phyloP scores from a whole-genome alignment of 108 stramenopile genomes.

The Asterionellopsis glacialis region DNA sequence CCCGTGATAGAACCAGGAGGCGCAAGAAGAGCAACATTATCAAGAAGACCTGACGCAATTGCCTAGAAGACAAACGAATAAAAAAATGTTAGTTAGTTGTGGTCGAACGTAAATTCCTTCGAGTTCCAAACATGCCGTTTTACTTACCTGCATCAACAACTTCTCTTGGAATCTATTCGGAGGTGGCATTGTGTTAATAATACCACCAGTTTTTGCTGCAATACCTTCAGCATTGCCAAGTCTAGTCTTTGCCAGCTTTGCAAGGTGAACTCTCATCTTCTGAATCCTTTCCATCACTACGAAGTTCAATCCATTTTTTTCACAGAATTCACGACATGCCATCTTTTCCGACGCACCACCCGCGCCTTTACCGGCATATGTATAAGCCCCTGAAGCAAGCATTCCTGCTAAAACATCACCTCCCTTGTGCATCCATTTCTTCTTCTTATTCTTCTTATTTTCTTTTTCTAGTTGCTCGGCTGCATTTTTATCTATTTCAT shows the following conservation, averaged over 20 bases:
- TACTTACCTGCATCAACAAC: conserved; percentile 8
- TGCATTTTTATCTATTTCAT: conserved; percentile 51
- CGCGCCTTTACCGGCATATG: conserved; percentile 76
- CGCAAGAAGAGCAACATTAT: conserved; percentile 76
- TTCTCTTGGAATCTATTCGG: conserved; percentile 70
- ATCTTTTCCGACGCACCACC: conserved; percentile 67
- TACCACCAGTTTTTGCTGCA: conserved; percentile 63
- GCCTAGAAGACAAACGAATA: conserved; percentile 31
- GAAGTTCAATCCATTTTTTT: conserved; percentile 73
- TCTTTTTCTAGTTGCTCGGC: conserved; percentile 23
- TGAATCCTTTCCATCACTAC: conserved; percentile 76
- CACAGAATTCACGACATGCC: conserved; percentile 70
- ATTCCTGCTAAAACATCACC: conserved; percentile 79
- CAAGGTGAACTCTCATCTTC: conserved; percentile 79
- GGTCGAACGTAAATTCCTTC: background rate
- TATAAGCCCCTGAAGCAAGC: conserved; percentile 78
- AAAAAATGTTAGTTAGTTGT: background rate
- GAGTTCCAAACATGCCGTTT: conserved; percentile 8
- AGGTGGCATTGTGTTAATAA: conserved; percentile 64
- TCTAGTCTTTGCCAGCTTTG: conserved; percentile 66
- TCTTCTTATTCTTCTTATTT: conserved; percentile 30
- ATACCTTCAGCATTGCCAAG: conserved; percentile 55
- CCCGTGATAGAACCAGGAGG: conserved; percentile 53
- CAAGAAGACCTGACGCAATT: conserved; percentile 70
- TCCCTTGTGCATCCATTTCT: conserved; percentile 64